Evolutionary conservation across 2,329 filamentous ascomycete genomes (phyloP).

Genomic region (Camillea tinctor): DNA sequence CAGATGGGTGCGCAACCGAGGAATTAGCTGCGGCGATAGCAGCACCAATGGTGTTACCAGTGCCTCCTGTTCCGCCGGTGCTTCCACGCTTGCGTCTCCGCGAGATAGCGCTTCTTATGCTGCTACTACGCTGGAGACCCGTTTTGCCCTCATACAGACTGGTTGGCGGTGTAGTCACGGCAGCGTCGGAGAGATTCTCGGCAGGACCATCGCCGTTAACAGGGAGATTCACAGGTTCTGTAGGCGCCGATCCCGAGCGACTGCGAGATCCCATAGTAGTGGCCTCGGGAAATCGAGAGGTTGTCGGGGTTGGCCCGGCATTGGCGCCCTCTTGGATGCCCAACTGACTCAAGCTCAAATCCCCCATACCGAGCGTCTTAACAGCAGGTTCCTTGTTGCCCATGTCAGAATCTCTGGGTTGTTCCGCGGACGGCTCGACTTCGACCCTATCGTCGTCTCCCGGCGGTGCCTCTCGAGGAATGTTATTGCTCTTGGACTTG

Average conservation of each 20-base stretch:
- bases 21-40: conserved; percentile 69
- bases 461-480: conserved; percentile 32
- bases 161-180: conserved; percentile 58
- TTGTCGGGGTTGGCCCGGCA: conserved; percentile 54
- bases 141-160: conserved; percentile 64
- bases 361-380: conserved; percentile 84
- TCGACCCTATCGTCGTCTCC: conserved; percentile 40
- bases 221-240: conserved; percentile 37
- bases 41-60: conserved; percentile 66
- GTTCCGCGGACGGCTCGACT: conserved; percentile 43
- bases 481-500: conserved; percentile 36
- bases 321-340: conserved; percentile 68
- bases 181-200: conserved; percentile 48
- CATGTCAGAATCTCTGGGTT: conserved; percentile 40
- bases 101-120: conserved; percentile 61
- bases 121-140: conserved; percentile 62
- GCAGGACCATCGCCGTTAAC: conserved; percentile 35
- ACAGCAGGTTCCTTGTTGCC: conserved; percentile 72
- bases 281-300: conserved; percentile 52
- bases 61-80: conserved; percentile 67
- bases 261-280: conserved; percentile 40
- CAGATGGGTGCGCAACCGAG: conserved; percentile 64
- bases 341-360: conserved; percentile 84
- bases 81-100: conserved; percentile 77
- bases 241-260: conserved; percentile 60